These are phyloP conservation scores for Diaporthe eres DNA, from an alignment of 2,329 filamentous ascomycete genomes.

Conservation along the genomic window DNA sequence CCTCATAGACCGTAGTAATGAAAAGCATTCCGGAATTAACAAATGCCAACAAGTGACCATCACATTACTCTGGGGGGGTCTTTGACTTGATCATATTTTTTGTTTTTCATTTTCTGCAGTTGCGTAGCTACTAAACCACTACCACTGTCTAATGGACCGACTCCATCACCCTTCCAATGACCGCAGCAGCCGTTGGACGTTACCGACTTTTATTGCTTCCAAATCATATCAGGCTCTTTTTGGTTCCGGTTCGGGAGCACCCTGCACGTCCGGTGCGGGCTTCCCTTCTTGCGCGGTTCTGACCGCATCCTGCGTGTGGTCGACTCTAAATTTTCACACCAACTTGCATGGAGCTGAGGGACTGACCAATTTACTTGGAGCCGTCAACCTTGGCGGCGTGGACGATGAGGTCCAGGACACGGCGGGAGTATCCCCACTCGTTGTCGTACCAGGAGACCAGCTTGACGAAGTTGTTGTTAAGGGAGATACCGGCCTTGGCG, in stretches of 20 bases:
- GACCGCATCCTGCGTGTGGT: conserved; percentile 11
- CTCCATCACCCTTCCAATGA: conserved; percentile 26
- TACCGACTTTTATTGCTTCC: conserved; percentile 41
- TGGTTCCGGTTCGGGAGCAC: conserved; percentile 22
- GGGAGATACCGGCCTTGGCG: conserved; percentile 97
- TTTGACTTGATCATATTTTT: conserved; percentile 21
- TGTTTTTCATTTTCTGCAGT: conserved; percentile 36
- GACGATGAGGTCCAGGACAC: conserved; percentile 85
- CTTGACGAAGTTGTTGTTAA: conserved; percentile 99
- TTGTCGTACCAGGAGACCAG: conserved; percentile 99
- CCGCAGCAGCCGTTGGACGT: conserved; percentile 40
- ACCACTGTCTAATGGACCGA: conserved; percentile 33
- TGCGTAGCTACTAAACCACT: conserved; percentile 34
- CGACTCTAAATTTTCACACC: conserved; percentile 16
- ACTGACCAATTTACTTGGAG: conserved; percentile 58
- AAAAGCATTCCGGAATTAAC: neutral
- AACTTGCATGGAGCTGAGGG: conserved; percentile 36
- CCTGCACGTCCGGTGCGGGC: conserved; percentile 1
- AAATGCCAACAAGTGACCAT: neutral
- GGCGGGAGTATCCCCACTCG: conserved; percentile 99
- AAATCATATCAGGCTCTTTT: conserved; percentile 11
- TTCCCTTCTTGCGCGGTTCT: neutral
- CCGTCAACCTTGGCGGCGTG: conserved; percentile 85
- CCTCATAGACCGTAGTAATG: neutral
- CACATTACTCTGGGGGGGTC: neutral